phyloP scores from a whole-genome alignment of 1,284 basidiomycete genomes.

The Singerocomus inundabilis region DNA sequence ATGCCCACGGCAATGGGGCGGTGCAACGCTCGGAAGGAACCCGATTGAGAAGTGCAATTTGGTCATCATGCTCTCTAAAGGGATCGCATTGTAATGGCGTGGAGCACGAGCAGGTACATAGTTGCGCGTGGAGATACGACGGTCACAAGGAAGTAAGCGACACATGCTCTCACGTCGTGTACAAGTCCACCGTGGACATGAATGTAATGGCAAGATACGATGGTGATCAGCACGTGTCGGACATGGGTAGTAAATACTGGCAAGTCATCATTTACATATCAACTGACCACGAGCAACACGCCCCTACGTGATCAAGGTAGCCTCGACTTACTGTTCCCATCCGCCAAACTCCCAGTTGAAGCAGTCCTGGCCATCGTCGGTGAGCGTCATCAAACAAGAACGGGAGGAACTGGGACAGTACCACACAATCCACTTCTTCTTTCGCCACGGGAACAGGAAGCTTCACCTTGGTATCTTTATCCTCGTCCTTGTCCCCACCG shows the following conservation, averaged over 20 bases:
- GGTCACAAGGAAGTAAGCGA: neutral
- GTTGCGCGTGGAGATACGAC: neutral
- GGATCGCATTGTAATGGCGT: neutral
- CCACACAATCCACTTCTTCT: slow-evolving; percentile 41
- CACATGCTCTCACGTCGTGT: neutral
- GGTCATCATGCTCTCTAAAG: too few species aligned
- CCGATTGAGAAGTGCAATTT: too few species aligned
- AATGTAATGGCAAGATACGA: too few species aligned
- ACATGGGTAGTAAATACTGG: neutral
- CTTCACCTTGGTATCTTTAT: slow-evolving; percentile 19
- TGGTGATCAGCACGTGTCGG: neutral
- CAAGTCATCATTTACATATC: too few species aligned
- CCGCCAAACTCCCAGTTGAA: slow-evolving; percentile 65
- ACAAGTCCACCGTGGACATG: neutral
- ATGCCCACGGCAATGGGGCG: too few species aligned
- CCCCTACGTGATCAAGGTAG: neutral
- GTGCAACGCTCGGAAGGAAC: too few species aligned
- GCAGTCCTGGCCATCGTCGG: slow-evolving; percentile 53
- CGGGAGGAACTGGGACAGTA: slow-evolving; percentile 14
- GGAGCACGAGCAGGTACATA: neutral
- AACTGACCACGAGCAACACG: neutral
- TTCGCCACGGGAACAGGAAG: slow-evolving; percentile 44
- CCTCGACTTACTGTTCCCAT: slow-evolving; percentile 10
- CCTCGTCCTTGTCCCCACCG: slow-evolving; percentile 19
- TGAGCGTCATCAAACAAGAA: neutral